Evolutionary conservation across 2,329 filamentous ascomycete species (phyloP).

Genomic region (Fonsecaea nubica): DNA sequence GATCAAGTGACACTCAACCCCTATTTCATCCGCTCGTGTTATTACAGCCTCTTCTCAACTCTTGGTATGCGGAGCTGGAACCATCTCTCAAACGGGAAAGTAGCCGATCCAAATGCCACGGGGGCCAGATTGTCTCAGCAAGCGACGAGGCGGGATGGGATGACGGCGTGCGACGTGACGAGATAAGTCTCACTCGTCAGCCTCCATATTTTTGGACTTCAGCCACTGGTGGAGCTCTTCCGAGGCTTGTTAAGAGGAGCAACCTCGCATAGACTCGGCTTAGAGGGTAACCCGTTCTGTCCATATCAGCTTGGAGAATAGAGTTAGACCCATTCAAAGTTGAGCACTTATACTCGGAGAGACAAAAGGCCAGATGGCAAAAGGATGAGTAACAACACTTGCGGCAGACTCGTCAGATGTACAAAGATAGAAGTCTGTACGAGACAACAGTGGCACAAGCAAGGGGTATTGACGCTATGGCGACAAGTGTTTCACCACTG

Average conservation of each 20-base stretch:
- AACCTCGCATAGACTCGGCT: slow-evolving; percentile 3
- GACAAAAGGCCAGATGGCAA: not conserved
- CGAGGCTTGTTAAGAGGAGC: slow-evolving; percentile 12
- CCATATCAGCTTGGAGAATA: slow-evolving; percentile 3
- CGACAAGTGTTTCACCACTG: slow-evolving; percentile 16
- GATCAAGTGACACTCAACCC: not conserved
- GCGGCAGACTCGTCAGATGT: not conserved
- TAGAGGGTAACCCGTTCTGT: not conserved
- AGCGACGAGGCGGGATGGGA: slow-evolving; percentile 3
- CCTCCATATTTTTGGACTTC: slow-evolving; percentile 24
- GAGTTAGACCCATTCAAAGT: not conserved
- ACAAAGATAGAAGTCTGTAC: not conserved
- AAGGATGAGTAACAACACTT: not conserved
- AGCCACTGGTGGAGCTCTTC: slow-evolving; percentile 15
- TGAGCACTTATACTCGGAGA: not conserved
- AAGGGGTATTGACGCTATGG: not conserved
- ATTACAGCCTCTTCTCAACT: not conserved
- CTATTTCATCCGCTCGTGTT: not conserved
- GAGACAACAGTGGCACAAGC: not conserved
- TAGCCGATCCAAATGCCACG: slow-evolving; percentile 6
- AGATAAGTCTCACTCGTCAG: slow-evolving; percentile 15
- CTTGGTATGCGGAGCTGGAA: not conserved
- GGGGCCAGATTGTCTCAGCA: slow-evolving; percentile 18
- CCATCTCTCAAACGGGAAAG: slow-evolving; percentile 12
- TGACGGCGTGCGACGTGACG: slow-evolving; percentile 4